Conservation (phyloP, 768 basidiomycete species). For the Xanthoconium purpureum region DNA sequence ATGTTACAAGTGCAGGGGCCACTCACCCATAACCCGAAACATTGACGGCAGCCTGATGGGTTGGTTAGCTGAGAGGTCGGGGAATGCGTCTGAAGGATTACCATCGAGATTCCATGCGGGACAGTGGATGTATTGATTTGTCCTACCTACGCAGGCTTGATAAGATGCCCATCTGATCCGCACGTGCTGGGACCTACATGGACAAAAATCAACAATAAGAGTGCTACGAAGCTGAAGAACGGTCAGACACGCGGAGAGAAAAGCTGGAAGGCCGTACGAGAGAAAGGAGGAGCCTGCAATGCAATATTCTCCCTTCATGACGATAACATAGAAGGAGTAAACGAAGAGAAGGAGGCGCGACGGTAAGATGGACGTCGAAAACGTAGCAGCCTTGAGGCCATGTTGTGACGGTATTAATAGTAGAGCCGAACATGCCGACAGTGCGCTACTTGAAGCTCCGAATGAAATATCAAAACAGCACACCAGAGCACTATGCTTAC, state of each 20-base stretch:
- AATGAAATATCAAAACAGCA: conserved; percentile 1
- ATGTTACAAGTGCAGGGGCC: neutral
- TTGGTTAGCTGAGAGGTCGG: conserved; percentile 14
- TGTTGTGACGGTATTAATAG: conserved; percentile 13
- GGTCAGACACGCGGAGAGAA: conserved; percentile 13
- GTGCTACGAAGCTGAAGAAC: conserved; percentile 30
- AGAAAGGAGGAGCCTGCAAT: conserved; percentile 68
- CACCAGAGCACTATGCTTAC: neutral
- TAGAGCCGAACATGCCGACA: conserved; percentile 18
- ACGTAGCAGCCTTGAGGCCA: conserved; percentile 23
- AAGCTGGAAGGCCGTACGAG: conserved; percentile 47
- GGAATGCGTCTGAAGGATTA: conserved; percentile 31
- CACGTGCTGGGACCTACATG: conserved; percentile 52
- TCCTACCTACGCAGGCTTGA: conserved; percentile 52
- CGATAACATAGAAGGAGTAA: conserved; percentile 20
- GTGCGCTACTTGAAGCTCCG: conserved; percentile 8
- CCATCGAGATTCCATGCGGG: conserved; percentile 72
- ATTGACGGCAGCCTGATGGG: conserved; percentile 59
- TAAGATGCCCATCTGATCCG: conserved; percentile 22
- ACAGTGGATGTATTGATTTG: conserved; percentile 78
- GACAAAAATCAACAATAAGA: conserved; percentile 70
- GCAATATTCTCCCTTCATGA: conserved; percentile 75
- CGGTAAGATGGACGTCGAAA: conserved; percentile 18
- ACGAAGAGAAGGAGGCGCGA: conserved; percentile 16
- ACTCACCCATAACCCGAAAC: conserved; percentile 68